These are phyloP conservation scores for Rhodotorula sp. DNA, from an alignment of 1,284 basidiomycete genomes.

Conservation along the genomic window DNA sequence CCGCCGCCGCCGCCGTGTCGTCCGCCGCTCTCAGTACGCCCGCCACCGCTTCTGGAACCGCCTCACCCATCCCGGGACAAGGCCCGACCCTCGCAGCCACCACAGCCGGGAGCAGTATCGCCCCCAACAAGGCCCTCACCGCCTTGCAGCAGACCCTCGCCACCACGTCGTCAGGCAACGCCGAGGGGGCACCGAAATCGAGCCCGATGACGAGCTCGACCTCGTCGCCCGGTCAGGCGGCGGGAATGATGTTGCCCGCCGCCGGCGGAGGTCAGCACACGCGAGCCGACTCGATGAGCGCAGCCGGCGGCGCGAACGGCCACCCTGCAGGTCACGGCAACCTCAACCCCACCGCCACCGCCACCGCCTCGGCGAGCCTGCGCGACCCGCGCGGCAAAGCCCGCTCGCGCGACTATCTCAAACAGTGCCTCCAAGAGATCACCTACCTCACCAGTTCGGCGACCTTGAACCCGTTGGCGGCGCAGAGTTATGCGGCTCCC, in stretches of 20 bases:
- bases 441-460: conserved; percentile 94
- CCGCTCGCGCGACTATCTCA: conserved; percentile 92
- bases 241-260: background rate
- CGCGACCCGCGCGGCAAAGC: conserved; percentile 92
- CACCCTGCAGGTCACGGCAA: background rate
- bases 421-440: conserved; percentile 98
- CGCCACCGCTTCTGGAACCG: conserved; percentile 29
- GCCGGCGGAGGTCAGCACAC: background rate
- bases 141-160: conserved; percentile 9
- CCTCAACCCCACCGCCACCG: too few species aligned
- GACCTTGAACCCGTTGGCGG: conserved; percentile 90
- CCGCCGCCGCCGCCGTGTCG: conserved; percentile 16
- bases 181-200: conserved; percentile 6
- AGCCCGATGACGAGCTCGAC: conserved; percentile 11
- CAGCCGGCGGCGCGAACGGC: too few species aligned
- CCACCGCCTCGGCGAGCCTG: conserved; percentile 47
- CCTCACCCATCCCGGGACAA: conserved; percentile 24
- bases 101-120: conserved; percentile 9
- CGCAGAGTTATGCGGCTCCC: conserved; percentile 42
- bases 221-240: conserved; percentile 2
- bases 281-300: background rate
- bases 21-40: conserved; percentile 6
- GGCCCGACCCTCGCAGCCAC: background rate
- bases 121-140: conserved; percentile 26
- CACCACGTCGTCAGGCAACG: background rate